These are phyloP conservation scores for Dittrichia graveolens DNA, from an alignment of 129 eudicot genomes.

Conservation along the genomic window DNA sequence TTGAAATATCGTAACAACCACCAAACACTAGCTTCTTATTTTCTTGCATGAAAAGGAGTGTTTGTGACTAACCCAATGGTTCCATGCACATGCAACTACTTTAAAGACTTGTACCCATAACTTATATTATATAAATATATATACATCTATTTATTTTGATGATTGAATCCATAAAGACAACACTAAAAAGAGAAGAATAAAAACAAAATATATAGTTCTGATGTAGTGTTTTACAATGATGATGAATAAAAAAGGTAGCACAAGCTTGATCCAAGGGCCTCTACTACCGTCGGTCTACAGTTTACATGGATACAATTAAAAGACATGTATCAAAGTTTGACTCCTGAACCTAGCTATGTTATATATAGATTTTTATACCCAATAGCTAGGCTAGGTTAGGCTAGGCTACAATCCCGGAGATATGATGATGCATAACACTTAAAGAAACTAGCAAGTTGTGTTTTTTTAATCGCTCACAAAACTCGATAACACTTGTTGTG, in stretches of 20 bases:
- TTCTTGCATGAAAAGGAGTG: constrained; percentile 47
- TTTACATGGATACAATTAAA: too few species aligned
- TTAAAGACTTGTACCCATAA: constrained; percentile 38
- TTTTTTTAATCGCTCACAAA: neutral
- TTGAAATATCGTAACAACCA: constrained; percentile 31
- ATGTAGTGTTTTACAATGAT: too few species aligned
- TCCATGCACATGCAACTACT: constrained; percentile 44
- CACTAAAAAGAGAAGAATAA: too few species aligned
- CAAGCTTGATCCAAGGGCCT: too few species aligned
- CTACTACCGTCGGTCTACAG: too few species aligned
- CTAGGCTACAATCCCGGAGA: too few species aligned
- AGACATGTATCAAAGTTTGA: too few species aligned
- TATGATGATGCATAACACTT: neutral
- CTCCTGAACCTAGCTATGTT: too few species aligned
- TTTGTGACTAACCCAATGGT: constrained; percentile 37
- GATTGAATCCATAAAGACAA: neutral
- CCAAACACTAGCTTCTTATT: constrained; percentile 44
- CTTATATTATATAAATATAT: constrained; percentile 18
- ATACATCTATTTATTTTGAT: neutral
- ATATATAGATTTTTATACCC: too few species aligned
- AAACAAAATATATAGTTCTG: too few species aligned
- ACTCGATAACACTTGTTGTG: constrained; percentile 11
- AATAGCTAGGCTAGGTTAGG: too few species aligned
- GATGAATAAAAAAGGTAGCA: too few species aligned
- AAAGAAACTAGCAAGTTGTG: neutral